Evolutionary conservation across 1,284 basidiomycete genomes (phyloP).

Genomic region (Blastosporella zonata): DNA sequence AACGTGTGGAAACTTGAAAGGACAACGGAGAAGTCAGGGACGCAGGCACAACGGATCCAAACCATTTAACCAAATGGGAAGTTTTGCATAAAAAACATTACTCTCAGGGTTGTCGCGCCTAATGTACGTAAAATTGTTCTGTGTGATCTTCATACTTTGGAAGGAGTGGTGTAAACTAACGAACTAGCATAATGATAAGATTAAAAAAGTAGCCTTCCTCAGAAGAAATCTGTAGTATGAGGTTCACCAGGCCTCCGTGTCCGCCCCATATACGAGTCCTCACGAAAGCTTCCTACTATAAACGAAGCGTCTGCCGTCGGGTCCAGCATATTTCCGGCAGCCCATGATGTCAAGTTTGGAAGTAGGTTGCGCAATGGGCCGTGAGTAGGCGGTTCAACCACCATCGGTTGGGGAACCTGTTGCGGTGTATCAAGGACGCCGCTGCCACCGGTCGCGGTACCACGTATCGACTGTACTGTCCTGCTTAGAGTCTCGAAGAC

Average conservation of each 20-base stretch:
- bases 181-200: background rate
- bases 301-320: conserved; percentile 26
- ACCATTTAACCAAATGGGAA: background rate
- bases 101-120: background rate
- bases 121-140: background rate
- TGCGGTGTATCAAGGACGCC: conserved; percentile 13
- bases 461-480: conserved; percentile 46
- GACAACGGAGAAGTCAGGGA: background rate
- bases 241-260: conserved; percentile 16
- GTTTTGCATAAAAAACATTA: background rate
- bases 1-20: background rate
- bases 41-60: background rate
- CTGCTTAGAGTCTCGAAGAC: conserved; percentile 52
- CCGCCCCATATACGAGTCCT: conserved; percentile 28
- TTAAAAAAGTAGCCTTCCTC: conserved; percentile 1
- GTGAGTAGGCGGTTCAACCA: conserved; percentile 2
- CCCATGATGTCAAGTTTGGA: conserved; percentile 31
- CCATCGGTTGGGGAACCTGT: conserved; percentile 8
- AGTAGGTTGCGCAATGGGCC: conserved; percentile 19
- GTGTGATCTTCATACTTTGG: too few species aligned
- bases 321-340: conserved; percentile 24
- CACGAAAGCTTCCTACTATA: conserved; percentile 31
- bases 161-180: too few species aligned
- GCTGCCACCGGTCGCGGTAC: conserved; percentile 18
- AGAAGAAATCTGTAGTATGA: conserved; percentile 19